phyloP scores from a whole-genome alignment of 768 basidiomycete genomes.

The Pisolithus microcarpus region DNA sequence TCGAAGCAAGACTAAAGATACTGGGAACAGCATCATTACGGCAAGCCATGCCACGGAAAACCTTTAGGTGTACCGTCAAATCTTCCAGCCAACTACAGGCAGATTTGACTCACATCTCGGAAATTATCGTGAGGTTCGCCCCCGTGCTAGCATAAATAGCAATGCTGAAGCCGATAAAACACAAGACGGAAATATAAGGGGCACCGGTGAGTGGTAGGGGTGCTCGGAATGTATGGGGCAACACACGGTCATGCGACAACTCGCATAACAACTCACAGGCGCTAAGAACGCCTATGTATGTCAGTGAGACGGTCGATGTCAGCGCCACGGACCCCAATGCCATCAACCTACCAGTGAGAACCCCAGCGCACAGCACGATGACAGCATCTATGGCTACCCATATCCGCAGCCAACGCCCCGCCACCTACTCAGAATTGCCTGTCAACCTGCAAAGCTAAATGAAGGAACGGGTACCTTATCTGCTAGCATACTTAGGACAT shows the following conservation, averaged over 20 bases:
- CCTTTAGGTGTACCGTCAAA: conserved; percentile 26
- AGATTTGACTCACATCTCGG: conserved; percentile 42
- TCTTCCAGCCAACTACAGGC: neutral
- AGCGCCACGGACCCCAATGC: neutral
- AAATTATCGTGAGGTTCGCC: conserved; percentile 45
- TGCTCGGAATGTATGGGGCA: conserved; percentile 48
- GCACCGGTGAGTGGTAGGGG: conserved; percentile 43
- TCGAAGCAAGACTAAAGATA: conserved; percentile 52
- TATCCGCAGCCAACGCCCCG: conserved; percentile 53
- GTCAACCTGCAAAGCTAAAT: neutral
- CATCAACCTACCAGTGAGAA: conserved; percentile 48
- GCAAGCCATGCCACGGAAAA: conserved; percentile 64
- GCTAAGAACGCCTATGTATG: conserved; percentile 41
- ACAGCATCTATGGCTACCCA: conserved; percentile 63
- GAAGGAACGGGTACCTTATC: conserved; percentile 33
- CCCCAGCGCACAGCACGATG: conserved; percentile 65
- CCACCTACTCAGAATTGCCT: conserved; percentile 32
- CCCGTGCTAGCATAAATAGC: conserved; percentile 54
- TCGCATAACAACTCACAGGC: conserved; percentile 55
- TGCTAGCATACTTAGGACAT: conserved; percentile 61
- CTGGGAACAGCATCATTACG: conserved; percentile 58
- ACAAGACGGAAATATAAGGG: conserved; percentile 44
- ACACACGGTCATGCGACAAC: conserved; percentile 50
- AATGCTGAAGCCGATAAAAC: conserved; percentile 43
- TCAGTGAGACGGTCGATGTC: neutral